Evolutionary conservation across 306 rosid species (phyloP).

Genomic region (Pyrus betulifolia): DNA sequence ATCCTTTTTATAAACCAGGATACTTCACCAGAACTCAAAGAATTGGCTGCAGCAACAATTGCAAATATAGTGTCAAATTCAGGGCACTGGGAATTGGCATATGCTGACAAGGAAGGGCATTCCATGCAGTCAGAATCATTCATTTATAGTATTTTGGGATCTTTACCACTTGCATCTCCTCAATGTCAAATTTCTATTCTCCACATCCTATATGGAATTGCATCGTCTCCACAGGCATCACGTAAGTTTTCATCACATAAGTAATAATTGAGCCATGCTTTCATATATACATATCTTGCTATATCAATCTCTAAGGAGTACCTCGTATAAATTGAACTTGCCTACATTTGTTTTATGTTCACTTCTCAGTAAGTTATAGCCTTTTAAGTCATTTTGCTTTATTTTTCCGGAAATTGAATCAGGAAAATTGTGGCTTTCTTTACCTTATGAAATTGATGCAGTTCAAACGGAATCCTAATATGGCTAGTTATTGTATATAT

Average conservation of each 20-base stretch:
- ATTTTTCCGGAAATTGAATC: neutral
- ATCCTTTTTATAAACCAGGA: slow-evolving; percentile 34
- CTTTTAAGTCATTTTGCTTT: neutral
- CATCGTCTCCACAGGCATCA: slow-evolving; percentile 53
- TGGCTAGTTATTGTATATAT: neutral
- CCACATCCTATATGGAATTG: slow-evolving; percentile 43
- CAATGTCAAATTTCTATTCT: slow-evolving; percentile 41
- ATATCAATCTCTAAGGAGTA: neutral
- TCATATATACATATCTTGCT: neutral
- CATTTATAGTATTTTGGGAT: slow-evolving; percentile 23
- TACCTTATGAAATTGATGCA: neutral
- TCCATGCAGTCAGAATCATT: slow-evolving; percentile 45
- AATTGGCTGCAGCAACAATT: slow-evolving; percentile 42
- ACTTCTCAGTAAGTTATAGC: neutral
- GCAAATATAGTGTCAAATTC: slow-evolving; percentile 55
- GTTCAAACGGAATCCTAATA: neutral
- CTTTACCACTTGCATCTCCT: slow-evolving; percentile 19
- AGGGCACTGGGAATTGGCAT: slow-evolving; percentile 62
- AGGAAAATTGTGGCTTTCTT: neutral
- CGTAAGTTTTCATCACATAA: slow-evolving; percentile 20
- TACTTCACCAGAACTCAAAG: slow-evolving; percentile 27
- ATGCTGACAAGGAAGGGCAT: slow-evolving; percentile 44
- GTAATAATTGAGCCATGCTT: neutral
- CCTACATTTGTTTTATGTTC: neutral
- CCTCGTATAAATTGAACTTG: too few species aligned